Conservation (phyloP, 495 filamentous ascomycete genomes). For the Baudoinia panamericana region DNA sequence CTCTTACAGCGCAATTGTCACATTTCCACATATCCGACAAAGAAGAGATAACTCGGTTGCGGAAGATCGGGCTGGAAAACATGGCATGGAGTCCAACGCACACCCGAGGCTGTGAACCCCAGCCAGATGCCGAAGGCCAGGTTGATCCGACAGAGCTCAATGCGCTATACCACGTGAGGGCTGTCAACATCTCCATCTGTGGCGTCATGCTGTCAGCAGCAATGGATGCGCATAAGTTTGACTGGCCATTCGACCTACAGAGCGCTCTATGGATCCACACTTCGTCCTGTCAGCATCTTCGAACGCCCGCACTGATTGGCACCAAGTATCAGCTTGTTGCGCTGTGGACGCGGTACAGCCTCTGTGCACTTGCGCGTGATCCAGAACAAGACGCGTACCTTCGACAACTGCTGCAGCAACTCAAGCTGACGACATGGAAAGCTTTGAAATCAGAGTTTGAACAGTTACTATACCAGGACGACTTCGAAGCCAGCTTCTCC, state of each 20-base stretch:
- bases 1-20: background rate
- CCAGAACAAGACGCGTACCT: background rate
- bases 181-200: slow-evolving; percentile 1
- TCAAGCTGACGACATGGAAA: background rate
- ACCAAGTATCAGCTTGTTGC: slow-evolving; percentile 6
- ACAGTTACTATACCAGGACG: no score
- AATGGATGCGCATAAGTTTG: slow-evolving; percentile 4
- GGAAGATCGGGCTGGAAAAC: slow-evolving; percentile 6
- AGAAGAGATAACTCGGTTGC: background rate
- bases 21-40: background rate
- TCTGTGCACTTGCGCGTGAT: slow-evolving; percentile 6
- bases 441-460: no score
- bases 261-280: slow-evolving; percentile 1
- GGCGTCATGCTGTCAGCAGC: background rate
- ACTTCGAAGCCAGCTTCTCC: no score
- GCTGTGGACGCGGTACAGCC: slow-evolving; percentile 5
- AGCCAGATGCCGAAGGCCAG: background rate
- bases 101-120: background rate
- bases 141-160: slow-evolving; percentile 2
- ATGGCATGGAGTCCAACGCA: slow-evolving; percentile 12
- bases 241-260: background rate
- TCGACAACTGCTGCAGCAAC: background rate
- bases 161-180: slow-evolving; percentile 8
- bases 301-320: background rate
- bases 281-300: slow-evolving; percentile 4